Base-by-base conservation (phyloP, 2,329 filamentous ascomycete genomes). In the Trichoderma citrinoviride region DNA sequence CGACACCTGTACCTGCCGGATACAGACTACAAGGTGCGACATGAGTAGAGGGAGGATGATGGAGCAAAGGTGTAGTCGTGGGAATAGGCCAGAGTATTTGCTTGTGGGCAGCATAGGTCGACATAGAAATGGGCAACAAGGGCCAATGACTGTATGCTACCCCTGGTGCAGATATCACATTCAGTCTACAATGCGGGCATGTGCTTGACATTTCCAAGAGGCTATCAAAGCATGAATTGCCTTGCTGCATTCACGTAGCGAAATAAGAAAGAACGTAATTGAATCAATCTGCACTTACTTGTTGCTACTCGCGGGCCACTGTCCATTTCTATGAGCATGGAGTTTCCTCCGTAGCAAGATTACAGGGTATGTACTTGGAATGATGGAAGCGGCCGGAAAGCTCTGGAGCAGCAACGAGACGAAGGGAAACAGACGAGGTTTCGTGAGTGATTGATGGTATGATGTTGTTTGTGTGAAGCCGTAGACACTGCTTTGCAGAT, bases 1-100 rank as follows among this genome's bases (percentile, higher is more conserved):
- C 87, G 95, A 80, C 95, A 98, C 82, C 80, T 99, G 76, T 99
- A 98, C 79, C 85, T 99, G 74, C 95, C 95, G 49, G 94, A 99
- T 81, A 91, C 90, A 74, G 87, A 90, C 73, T 99, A 99, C 81
- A 83, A 85, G 69, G 91, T 85, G 71, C 80, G 84, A 87, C 76
- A 94, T 84, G 70, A 90, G 85, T 76, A 83, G 80, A 78, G 67
- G 69, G 25, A 33, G 8, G 44, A 19, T 7, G 50, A 52, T 19
- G 49, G 49, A 40, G n/a, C 17, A 17, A 17, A 27, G 12, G 6
- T 29, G 27, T 40, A 21, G 3, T n/a, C 23, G 40, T 40, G 33
- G 21, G 37, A n/a, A 6, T 25, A 55, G 21, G 33, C 52, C 10
- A 27, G 52, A 47, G 33, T 33, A n/a, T 8, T 25, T 47, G 41